Base-by-base conservation (phyloP, 2,329 filamentous ascomycete genomes). In the Raffaelea deltoideospora region DNA sequence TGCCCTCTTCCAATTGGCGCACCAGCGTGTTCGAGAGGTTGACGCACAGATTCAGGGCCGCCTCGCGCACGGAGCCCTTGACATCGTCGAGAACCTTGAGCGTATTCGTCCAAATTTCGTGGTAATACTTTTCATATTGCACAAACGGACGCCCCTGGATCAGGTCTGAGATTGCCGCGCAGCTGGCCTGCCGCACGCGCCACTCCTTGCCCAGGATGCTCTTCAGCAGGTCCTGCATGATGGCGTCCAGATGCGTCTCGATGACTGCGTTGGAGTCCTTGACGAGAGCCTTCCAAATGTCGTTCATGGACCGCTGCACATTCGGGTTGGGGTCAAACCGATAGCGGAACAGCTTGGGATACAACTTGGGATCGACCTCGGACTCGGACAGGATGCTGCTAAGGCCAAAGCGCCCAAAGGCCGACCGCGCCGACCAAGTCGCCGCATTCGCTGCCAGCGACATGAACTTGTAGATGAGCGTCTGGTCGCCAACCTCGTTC, bases 401-500 rank as follows among this genome's bases (percentile, higher is more conserved):
- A 34, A 98, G 68, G 0, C 90, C 90, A 46, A 96, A 95, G 10
- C 86, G 73, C 3, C 90, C 90, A 57, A 98, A 96, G 0, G 90
- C 90, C 1, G 90, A 92, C 35, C 90, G 75, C n/a, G 86, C 93
- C 2, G 86, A 88, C 90, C 90, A 98, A 14, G 93, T 92, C 1
- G 87, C 86, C 33, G 93, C 92, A 50, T 95, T 94, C 2, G 86
- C 85, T 3, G 90, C 90, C 46, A 98, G 68, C 1, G 87, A 88
- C 90, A 98, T 98, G 60, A 98, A 96, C 42, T 87, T 85, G 62
- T 98, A 98, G 1, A 96, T 83, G n/a, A 98, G 65, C 47, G 82
- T 87, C 40, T 90, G 88, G 50, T 98, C 88, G 10, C 90, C 90
- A 24, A 95, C 87, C 58, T 98, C 90, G 31, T 88, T 84, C n/a